These are phyloP conservation scores for Xanthoceras sorbifolium DNA, from an alignment of 345 rosid species.

Conservation along the genomic window DNA sequence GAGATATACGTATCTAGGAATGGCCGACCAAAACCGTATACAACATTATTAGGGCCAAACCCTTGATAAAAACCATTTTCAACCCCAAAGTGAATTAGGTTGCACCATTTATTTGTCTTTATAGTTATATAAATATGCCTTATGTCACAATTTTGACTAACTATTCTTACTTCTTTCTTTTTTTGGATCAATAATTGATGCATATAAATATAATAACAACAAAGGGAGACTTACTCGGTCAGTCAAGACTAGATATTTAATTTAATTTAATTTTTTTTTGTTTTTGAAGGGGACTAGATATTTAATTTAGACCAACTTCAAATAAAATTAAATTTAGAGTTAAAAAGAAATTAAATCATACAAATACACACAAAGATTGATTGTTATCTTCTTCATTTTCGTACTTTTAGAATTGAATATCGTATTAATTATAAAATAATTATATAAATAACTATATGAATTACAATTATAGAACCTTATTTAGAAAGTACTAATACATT, in stretches of 20 bases:
- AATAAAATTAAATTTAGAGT: no score
- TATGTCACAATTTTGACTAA: not conserved
- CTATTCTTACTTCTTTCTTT: not conserved
- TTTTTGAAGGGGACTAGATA: no score
- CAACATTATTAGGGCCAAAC: not conserved
- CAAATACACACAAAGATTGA: no score
- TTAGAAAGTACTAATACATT: no score
- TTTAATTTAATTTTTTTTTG: not conserved
- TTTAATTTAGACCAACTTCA: no score
- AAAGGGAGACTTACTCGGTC: not conserved
- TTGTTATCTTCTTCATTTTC: not conserved
- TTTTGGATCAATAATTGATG: conserved; percentile 7
- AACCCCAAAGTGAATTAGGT: conserved; percentile 16
- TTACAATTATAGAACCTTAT: no score
- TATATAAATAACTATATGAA: no score
- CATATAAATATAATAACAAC: not conserved
- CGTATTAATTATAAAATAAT: no score
- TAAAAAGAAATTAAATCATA: not conserved
- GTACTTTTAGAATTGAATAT: no score
- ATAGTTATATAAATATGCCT: not conserved
- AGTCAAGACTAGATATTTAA: not conserved
- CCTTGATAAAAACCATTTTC: conserved; percentile 8
- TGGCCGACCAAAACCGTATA: conserved; percentile 20
- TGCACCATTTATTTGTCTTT: not conserved
- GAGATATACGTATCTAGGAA: not conserved